Evolutionary conservation across 2,329 filamentous ascomycete species (phyloP), one percentile per base, ranked within the genome.

Genomic region (Boeremia lycopersici): DNA sequence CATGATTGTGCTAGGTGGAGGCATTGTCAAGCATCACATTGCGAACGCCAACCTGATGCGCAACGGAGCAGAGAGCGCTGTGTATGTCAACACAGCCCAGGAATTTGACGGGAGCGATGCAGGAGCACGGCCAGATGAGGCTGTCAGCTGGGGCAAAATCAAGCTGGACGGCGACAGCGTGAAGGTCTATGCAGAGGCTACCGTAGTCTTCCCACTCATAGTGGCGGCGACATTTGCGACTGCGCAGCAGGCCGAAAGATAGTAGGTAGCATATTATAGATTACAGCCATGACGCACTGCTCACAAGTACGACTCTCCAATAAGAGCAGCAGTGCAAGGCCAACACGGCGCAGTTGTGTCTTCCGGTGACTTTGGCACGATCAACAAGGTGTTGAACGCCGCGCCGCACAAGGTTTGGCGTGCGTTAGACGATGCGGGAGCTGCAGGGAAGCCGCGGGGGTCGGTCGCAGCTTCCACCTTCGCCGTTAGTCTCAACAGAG

Each of bases 61-160:
- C 44, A 99, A 99, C 69, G 95, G 95, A 2, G 95, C 95, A 13
- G 95, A 99, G 75, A 93, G 90, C 59, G 95, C 95, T 2, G 95
- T 99, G 1, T 99, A 96, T 74, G 91, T 99, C 76, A 99, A 99
- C 76, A 99, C 95, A 1, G 95, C 87, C 0, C 92, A 97, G 74
- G 95, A 99, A 74, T 99, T 97, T 72, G 95, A 99, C 73, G 95
- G 95, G 2, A 97, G 92, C 67, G 95, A 99, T 78, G 93, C 95
- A 0, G 95, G 95, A 1, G 95, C 95, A 3, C 82, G 95, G 50
- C 95, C 95, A 4, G 95, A 99, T 69, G 95, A 99, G 78, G 95
- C 95, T 5, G 90, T 99, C 13, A 97, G 93, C 59, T 99, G 95
- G 95, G 95, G 95, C 3, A 99, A 99, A 82, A 97, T 99, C 76